Evolutionary conservation across 495 filamentous ascomycete species (phyloP).

Genomic region (Podospora pseudocomata): DNA sequence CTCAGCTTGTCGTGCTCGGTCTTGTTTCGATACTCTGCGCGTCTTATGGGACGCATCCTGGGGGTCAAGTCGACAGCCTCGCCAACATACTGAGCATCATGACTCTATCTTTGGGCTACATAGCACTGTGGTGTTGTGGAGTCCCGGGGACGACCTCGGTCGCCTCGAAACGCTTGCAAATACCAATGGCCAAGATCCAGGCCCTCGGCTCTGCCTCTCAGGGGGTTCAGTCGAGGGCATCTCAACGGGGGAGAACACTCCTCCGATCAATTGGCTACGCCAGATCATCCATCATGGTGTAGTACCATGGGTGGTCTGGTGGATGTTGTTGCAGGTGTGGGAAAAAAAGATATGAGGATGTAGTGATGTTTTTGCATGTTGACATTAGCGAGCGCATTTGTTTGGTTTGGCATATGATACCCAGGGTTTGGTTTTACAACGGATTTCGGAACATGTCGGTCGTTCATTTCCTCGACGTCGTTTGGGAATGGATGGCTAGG

Average conservation of each 20-base stretch:
- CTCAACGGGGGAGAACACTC: conserved; percentile 9
- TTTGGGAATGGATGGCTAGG: conserved; percentile 9
- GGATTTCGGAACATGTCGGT: conserved; percentile 29
- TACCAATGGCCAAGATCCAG: conserved; percentile 24
- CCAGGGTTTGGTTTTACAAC: conserved; percentile 21
- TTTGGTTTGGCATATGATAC: conserved; percentile 28
- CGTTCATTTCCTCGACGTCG: conserved; percentile 23
- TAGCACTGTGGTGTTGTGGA: conserved; percentile 17
- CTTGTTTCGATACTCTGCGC: conserved; percentile 35
- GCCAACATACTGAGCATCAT: conserved; percentile 23
- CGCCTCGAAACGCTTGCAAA: conserved; percentile 13
- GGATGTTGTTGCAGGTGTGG: not conserved
- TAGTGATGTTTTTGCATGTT: conserved; percentile 16
- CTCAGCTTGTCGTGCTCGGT: conserved; percentile 31
- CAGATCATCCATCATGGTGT: conserved; percentile 8
- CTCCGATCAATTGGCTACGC: conserved; percentile 10
- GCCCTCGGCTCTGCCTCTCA: conserved; percentile 1
- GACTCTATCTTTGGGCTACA: conserved; percentile 20
- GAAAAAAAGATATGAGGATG: not conserved
- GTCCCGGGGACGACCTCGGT: conserved; percentile 4
- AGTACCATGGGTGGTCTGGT: conserved; percentile 9
- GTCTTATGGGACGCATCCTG: conserved; percentile 19
- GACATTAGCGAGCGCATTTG: conserved; percentile 16
- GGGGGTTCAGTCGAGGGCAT: conserved; percentile 11
- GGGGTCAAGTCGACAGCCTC: conserved; percentile 13